Conservation (phyloP, 305 asterid species). For the Rubia occidens region DNA sequence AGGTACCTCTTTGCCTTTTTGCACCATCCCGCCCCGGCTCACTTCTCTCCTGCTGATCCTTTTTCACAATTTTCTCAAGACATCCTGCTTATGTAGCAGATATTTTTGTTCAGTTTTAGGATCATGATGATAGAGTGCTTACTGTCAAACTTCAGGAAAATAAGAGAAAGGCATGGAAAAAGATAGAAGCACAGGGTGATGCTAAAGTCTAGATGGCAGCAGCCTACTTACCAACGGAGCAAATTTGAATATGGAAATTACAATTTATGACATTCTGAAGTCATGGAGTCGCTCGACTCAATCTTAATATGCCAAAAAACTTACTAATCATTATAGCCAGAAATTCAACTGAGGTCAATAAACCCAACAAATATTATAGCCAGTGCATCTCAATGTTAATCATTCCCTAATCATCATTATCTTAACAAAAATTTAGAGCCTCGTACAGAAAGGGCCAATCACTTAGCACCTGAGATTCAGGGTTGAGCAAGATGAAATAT, state of each 20-base stretch:
- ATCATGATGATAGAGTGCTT: not conserved
- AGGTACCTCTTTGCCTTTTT: slow-evolving; percentile 10
- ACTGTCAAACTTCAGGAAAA: not conserved
- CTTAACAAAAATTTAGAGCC: not conserved
- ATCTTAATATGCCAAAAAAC: not conserved
- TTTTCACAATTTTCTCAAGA: slow-evolving; percentile 1
- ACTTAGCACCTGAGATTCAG: not conserved
- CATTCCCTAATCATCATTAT: not conserved
- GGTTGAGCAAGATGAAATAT: not conserved
- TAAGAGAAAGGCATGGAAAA: not conserved
- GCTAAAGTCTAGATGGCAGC: not conserved
- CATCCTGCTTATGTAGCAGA: slow-evolving; percentile 2
- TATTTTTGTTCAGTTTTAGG: not conserved
- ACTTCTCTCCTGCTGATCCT: slow-evolving; percentile 2
- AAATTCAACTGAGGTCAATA: not conserved
- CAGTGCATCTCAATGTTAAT: not conserved
- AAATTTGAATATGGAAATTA: not conserved
- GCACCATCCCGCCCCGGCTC: not conserved
- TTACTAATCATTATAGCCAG: not conserved
- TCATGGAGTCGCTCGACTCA: not conserved
- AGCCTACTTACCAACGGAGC: not conserved
- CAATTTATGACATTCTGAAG: not conserved
- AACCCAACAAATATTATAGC: not conserved
- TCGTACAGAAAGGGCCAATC: not conserved
- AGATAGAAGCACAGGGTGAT: not conserved